Percentiles rank a stretch among this genome's conserved stretches.
Evolutionary conservation across 441 rosid genomes (phyloP).

Genomic region (Syzygium malaccense): DNA sequence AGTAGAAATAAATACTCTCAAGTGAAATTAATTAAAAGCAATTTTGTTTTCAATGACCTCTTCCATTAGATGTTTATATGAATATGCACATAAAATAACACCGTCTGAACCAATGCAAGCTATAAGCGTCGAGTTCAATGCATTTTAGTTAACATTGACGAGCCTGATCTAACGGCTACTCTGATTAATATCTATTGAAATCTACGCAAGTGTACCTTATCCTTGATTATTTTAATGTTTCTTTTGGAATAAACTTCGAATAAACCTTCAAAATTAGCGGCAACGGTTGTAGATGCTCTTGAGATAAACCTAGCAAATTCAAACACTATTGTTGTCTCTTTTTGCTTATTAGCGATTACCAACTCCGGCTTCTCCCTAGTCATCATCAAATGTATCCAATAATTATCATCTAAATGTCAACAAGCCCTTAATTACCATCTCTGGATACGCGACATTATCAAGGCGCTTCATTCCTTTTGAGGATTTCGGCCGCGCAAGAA

Average conservation of each 20-base stretch:
- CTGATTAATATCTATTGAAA: neutral
- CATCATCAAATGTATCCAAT: neutral
- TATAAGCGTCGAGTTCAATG: neutral
- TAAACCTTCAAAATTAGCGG: neutral
- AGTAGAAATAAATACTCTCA: neutral
- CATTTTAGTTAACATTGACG: fast-evolving
- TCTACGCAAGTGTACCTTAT: fast-evolving
- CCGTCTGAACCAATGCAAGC: neutral
- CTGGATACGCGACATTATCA: neutral
- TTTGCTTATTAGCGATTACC: neutral
- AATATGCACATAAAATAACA: too few species aligned
- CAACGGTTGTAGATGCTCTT: fast-evolving
- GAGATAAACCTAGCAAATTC: neutral
- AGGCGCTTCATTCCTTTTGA: neutral
- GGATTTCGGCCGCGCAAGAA: neutral
- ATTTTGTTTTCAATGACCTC: neutral
- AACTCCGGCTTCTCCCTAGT: neutral
- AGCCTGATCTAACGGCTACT: neutral
- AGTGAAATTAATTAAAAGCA: too few species aligned
- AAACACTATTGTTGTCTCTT: neutral
- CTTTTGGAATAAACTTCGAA: neutral
- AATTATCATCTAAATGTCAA: neutral
- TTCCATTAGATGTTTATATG: neutral
- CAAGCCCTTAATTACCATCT: neutral
- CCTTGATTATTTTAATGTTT: neutral